Conservation (phyloP, 768 basidiomycete species). For the Naganishia kalamii region DNA sequence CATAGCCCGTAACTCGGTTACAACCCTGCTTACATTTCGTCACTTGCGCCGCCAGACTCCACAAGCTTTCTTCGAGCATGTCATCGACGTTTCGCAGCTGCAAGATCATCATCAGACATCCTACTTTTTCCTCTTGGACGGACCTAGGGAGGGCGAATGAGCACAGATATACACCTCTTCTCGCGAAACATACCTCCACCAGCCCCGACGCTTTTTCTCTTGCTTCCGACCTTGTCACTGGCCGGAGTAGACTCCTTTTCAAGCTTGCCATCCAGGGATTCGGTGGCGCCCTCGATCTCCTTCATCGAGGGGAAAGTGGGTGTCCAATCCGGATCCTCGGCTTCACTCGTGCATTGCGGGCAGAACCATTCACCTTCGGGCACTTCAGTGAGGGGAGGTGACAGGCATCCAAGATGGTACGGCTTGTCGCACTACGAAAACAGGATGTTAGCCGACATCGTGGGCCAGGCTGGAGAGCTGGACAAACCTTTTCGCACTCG, state of each 20-base stretch:
- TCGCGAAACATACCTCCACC: background rate
- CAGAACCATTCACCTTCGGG: slow-evolving; percentile 88
- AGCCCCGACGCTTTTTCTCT: background rate
- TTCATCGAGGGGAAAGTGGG: background rate
- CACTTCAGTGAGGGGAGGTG: slow-evolving; percentile 65
- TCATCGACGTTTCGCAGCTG: no score
- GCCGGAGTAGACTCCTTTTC: slow-evolving; percentile 1
- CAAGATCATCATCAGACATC: no score
- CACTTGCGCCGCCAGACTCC: no score
- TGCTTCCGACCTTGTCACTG: background rate
- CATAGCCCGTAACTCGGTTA: no score
- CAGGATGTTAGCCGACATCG: background rate
- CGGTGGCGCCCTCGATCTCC: background rate
- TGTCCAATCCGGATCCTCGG: slow-evolving; percentile 19
- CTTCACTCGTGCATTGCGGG: slow-evolving; percentile 55
- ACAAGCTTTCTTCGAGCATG: no score
- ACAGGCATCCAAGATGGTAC: slow-evolving; percentile 75
- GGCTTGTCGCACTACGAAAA: slow-evolving; percentile 71
- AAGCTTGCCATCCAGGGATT: background rate
- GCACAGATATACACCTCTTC: background rate
- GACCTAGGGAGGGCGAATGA: background rate
- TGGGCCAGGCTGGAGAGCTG: background rate
- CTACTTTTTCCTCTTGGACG: slow-evolving; percentile 14
- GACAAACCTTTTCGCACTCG: slow-evolving; percentile 79
- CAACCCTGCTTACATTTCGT: no score